A percentile compares a stretch with the other conserved stretches of the same genome.
Conservation (phyloP, 73 alveolate genomes). For the Symbiodinium pilosum region DNA sequence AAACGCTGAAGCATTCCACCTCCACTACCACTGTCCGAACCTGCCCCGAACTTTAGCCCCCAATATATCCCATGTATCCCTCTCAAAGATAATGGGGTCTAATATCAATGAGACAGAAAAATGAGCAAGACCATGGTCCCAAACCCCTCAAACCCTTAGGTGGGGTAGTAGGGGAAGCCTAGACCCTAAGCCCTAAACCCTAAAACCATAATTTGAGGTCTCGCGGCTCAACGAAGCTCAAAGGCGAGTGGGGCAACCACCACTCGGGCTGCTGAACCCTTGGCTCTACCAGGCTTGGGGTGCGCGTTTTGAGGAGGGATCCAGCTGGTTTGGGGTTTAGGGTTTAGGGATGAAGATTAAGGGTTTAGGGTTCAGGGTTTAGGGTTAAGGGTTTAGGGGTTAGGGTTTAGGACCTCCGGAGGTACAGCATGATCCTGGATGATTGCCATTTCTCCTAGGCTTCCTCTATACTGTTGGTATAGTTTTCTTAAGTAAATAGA, state of each 20-base stretch:
- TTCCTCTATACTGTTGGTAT: no score
- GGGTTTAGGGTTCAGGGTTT: not conserved
- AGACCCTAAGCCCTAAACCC: not conserved
- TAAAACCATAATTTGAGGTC: not conserved
- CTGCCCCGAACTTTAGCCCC: no score
- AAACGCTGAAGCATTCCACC: no score
- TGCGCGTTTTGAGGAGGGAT: not conserved
- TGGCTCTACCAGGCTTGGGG: constrained; percentile 78
- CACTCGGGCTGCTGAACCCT: constrained; percentile 61
- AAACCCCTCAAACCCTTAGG: not conserved
- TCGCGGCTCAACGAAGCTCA: constrained; percentile 40
- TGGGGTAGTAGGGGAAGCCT: not conserved
- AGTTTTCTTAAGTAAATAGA: no score
- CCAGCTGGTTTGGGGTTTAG: not conserved
- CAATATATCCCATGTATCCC: no score
- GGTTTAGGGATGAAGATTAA: not conserved
- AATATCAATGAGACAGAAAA: no score
- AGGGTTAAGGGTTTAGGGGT: not conserved
- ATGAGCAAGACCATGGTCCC: no score
- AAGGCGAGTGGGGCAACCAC: constrained; percentile 30
- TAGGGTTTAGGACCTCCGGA: not conserved
- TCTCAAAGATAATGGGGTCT: no score
- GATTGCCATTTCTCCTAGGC: no score
- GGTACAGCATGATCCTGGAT: no score
- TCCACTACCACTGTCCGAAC: no score